A percentile compares a stretch with the other conserved stretches of the same genome.
phyloP scores from a whole-genome alignment of 441 rosid genomes.

The Cnidoscolus chayamansa region DNA sequence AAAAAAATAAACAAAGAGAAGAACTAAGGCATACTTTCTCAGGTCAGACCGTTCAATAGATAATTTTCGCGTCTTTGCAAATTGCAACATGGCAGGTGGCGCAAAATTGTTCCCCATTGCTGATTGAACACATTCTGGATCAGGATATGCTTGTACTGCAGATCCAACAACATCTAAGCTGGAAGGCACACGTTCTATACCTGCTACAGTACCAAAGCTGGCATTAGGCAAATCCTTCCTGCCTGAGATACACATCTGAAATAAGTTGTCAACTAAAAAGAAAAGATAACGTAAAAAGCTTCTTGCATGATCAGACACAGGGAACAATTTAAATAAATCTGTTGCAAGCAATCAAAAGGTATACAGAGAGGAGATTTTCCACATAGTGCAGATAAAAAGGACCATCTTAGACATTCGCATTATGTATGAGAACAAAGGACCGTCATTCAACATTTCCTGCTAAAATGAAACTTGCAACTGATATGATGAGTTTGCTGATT shows the following conservation, averaged over 20 bases:
- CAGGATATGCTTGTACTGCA: conserved; percentile 51
- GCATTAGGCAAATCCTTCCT: conserved; percentile 33
- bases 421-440: conserved; percentile 4
- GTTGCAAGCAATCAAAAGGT: neutral
- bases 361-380: neutral
- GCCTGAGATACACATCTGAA: conserved; percentile 39
- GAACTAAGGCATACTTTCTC: conserved; percentile 58
- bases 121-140: conserved; percentile 68
- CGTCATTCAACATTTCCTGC: neutral
- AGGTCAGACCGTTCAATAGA: conserved; percentile 83
- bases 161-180: conserved; percentile 43
- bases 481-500: neutral
- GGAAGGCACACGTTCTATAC: conserved; percentile 40
- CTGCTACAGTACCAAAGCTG: conserved; percentile 38
- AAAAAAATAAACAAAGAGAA: conserved; percentile 1
- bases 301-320: neutral
- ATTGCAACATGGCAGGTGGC: conserved; percentile 71
- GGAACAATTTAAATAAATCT: neutral
- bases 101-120: conserved; percentile 60
- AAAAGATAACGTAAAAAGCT: neutral
- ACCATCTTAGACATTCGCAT: neutral
- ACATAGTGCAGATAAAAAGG: neutral
- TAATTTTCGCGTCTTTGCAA: conserved; percentile 90
- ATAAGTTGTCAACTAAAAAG: conserved; percentile 9
- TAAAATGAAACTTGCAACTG: neutral